phyloP scores from a whole-genome alignment of 257 asterid genomes.

The Prunella vulgaris region DNA sequence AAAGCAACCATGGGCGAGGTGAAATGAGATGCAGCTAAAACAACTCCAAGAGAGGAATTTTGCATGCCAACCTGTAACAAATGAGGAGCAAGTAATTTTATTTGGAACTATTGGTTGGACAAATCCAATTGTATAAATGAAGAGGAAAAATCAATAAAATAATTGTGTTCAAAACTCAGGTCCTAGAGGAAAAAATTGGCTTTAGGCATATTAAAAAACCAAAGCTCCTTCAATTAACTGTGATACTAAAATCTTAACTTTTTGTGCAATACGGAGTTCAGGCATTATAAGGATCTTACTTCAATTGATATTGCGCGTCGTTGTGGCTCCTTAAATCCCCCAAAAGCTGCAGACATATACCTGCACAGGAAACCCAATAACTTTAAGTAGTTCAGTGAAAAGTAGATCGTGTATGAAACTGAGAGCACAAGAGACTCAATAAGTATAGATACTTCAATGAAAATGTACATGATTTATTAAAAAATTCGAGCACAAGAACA shows the following conservation, averaged over 20 bases:
- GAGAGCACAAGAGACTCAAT: no score
- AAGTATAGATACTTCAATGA: no score
- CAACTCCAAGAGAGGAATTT: constrained; percentile 90
- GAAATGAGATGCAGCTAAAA: constrained; percentile 80
- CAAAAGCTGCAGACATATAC: constrained; percentile 62
- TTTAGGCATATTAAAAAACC: not conserved
- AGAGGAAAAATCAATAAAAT: not conserved
- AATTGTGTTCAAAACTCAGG: not conserved
- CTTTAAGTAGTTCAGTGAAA: not conserved
- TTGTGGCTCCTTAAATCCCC: constrained; percentile 77
- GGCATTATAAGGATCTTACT: constrained; percentile 35
- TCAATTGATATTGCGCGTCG: constrained; percentile 88
- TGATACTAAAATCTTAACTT: not conserved
- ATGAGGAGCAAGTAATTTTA: not conserved
- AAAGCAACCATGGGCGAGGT: constrained; percentile 70
- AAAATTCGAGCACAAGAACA: no score
- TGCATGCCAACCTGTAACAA: constrained; percentile 88
- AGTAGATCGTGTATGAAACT: no score
- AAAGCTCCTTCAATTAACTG: not conserved
- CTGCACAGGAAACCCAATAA: constrained; percentile 29
- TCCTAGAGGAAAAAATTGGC: not conserved
- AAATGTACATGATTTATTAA: no score
- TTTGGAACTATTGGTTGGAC: not conserved
- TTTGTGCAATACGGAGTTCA: not conserved
- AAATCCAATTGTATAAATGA: not conserved